Evolutionary conservation across 148 eudicot species (phyloP).

Genomic region (Gaultheria prostrata): DNA sequence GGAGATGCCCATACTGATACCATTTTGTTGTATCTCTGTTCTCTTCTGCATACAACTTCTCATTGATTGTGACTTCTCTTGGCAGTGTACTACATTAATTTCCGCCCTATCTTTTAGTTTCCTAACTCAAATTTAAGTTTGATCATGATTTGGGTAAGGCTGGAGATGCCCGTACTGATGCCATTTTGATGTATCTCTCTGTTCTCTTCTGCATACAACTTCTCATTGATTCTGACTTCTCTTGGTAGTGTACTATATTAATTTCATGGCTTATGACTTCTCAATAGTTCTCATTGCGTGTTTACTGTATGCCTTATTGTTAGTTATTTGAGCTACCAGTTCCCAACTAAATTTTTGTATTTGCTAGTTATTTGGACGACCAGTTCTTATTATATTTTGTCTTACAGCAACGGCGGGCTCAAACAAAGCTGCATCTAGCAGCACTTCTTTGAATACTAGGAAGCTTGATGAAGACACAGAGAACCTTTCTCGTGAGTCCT

Average conservation of each 20-base stretch:
- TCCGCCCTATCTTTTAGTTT: background rate
- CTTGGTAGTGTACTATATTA: background rate
- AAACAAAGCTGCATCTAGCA: slow-evolving; percentile 92
- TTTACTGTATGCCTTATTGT: background rate
- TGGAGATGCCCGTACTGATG: background rate
- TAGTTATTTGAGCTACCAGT: background rate
- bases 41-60: background rate
- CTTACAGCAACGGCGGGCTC: slow-evolving; percentile 79
- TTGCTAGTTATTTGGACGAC: background rate
- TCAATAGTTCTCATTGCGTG: background rate
- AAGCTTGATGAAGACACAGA: slow-evolving; percentile 98
- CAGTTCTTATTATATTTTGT: slow-evolving; percentile 13
- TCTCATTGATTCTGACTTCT: background rate
- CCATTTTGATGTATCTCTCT: background rate
- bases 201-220: background rate
- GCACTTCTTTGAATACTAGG: slow-evolving; percentile 90
- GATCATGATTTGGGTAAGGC: background rate
- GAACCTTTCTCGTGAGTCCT: slow-evolving; percentile 79
- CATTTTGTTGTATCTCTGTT: background rate
- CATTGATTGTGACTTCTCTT: background rate
- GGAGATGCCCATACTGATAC: background rate
- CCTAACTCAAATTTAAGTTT: background rate
- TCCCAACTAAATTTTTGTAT: background rate
- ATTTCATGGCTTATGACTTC: background rate
- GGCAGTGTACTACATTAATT: background rate